phyloP scores from a whole-genome alignment of 1,284 basidiomycete species.

The Kwoniella shivajii region DNA sequence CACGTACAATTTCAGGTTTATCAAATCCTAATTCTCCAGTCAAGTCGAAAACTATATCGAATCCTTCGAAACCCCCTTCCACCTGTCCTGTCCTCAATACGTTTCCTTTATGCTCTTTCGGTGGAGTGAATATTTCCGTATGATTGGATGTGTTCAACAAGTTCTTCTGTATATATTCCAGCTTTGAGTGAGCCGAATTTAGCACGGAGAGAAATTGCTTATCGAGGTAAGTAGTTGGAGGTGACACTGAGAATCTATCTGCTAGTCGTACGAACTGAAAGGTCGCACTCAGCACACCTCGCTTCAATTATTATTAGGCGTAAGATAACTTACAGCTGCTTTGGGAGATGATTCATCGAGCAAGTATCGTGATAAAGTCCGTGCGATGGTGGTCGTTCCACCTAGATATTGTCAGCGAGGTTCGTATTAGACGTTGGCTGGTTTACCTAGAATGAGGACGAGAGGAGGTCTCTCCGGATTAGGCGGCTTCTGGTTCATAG shows the following conservation, averaged over 20 bases:
- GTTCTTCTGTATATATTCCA: conserved; percentile 78
- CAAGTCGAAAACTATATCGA: conserved; percentile 50
- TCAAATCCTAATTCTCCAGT: conserved; percentile 75
- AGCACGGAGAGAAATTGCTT: conserved; percentile 71
- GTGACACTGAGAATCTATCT: conserved; percentile 80
- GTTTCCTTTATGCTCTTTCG: conserved; percentile 24
- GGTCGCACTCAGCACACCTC: too few relatives aligned
- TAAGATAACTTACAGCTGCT: conserved; percentile 21
- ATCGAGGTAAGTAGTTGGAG: conserved; percentile 85
- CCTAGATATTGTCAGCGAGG: conserved; percentile 23
- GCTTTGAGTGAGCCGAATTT: conserved; percentile 19
- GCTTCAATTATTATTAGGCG: too few relatives aligned
- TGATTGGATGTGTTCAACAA: conserved; percentile 60
- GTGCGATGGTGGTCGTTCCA: conserved; percentile 43
- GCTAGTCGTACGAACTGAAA: conserved; percentile 73
- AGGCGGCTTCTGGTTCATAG: conserved; percentile 4
- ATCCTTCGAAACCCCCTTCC: conserved; percentile 20
- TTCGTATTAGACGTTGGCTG: neutral
- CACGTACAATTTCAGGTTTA: conserved; percentile 69
- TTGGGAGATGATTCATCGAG: conserved; percentile 19
- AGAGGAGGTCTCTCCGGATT: conserved; percentile 9
- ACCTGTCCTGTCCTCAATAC: conserved; percentile 14
- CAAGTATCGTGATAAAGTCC: conserved; percentile 37
- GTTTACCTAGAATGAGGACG: conserved; percentile 76
- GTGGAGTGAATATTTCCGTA: conserved; percentile 42